Evolutionary conservation across 1,284 basidiomycete genomes (phyloP), one percentile per base, ranked within the genome.

Genomic region (Irpex sp.): DNA sequence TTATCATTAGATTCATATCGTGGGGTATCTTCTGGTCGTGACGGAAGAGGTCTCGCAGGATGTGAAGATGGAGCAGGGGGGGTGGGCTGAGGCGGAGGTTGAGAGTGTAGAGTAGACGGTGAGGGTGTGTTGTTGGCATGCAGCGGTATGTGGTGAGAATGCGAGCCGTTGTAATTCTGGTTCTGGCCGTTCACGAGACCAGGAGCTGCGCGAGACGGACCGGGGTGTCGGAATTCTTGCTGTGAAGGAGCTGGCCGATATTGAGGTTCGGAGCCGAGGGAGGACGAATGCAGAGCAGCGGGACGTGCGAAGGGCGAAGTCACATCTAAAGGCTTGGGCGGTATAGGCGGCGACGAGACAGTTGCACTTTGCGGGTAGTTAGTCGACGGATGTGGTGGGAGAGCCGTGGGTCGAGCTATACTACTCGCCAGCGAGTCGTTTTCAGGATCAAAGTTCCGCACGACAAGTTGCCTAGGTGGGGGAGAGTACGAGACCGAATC

Each of bases 391-490:
- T 3, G 7, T 13, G 3, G 15, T 13, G 31, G 11, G 9, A 13
- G 11, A 31, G 8, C 15, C 7, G 44, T 44, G 13, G 37, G 38
- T 7, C 38, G 57, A 44, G 21, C 38, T 13, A 58, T 19, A 19
- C 21, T 26, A 13, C n/a, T n/a, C 15, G 55, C n/a, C n/a, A 57
- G 37, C 13, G 51, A 49, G 36, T 61, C 49, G 36, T 49, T 60
- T 8, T 65, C 64, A n/a, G 64, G 61, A 31, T 62, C 64, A 9
- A 56, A 58, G 34, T 65, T 65, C 17, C 61, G 61, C 9, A 65
- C 61, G 5, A 65, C 61, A 2, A 65, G 61, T 19, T 37, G 58
- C 5, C 61, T 60, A 4, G 38, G 61, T 4, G 61, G 64, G 13
- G 38, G 54, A 15, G 57, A 54, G 31, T 62, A 56, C 11, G 61